A percentile compares a stretch with the other conserved stretches of the same genome.
These are phyloP conservation scores for Ogataea pini DNA, from an alignment of 805 yeast genomes.

Conservation along the genomic window DNA sequence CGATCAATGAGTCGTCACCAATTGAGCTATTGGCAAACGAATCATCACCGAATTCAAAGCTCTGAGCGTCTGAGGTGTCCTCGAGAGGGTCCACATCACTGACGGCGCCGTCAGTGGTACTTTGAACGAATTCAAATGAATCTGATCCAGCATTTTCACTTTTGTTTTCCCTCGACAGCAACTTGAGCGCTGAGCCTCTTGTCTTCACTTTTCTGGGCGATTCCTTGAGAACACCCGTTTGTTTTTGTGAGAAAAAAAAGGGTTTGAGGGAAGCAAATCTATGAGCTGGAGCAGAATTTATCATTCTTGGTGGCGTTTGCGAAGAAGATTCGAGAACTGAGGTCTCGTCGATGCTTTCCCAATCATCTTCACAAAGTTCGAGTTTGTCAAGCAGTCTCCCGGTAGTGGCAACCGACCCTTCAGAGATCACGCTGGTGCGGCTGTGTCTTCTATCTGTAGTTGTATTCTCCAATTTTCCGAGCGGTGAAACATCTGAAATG, in stretches of 20 bases:
- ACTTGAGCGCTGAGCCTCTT: neutral
- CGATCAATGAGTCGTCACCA: neutral
- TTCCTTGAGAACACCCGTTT: neutral
- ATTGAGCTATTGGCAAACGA: neutral
- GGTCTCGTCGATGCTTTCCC: conserved; percentile 19
- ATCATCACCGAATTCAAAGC: conserved; percentile 17
- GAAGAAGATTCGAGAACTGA: neutral
- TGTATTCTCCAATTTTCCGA: conserved; percentile 13
- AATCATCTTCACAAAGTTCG: conserved; percentile 35
- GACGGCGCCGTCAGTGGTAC: neutral
- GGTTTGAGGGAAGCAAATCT: conserved; percentile 35
- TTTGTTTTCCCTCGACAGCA: neutral
- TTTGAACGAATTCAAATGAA: neutral
- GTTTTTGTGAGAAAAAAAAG: conserved; percentile 21
- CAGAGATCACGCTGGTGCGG: conserved; percentile 26
- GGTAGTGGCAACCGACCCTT: conserved; percentile 32
- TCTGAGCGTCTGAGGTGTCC: conserved; percentile 13
- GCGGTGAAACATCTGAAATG: conserved; percentile 13
- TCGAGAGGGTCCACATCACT: neutral
- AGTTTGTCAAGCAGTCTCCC: conserved; percentile 37
- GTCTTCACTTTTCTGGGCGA: neutral
- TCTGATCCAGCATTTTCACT: neutral
- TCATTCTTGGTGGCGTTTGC: neutral
- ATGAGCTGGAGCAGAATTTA: conserved; percentile 29
- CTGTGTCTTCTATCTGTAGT: conserved; percentile 8